These are phyloP conservation scores for Chaetomium tenue DNA, from an alignment of 495 filamentous ascomycete species.

Conservation along the genomic window DNA sequence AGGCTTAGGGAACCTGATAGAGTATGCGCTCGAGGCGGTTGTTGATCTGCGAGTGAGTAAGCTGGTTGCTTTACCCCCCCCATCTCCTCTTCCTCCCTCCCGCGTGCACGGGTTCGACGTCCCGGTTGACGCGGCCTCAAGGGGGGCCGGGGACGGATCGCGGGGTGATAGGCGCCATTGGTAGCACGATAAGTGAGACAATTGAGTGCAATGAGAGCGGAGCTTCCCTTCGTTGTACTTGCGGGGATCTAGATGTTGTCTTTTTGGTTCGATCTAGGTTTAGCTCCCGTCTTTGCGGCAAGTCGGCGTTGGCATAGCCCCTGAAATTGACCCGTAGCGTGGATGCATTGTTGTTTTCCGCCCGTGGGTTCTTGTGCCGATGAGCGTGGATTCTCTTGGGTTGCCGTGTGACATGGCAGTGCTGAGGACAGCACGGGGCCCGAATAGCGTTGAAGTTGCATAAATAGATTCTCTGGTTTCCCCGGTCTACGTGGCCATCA, in stretches of 20 bases:
- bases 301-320: no score
- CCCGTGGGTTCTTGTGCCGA: neutral
- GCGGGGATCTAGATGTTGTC: neutral
- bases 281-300: no score
- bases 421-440: no score
- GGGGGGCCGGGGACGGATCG: slow-evolving; percentile 1
- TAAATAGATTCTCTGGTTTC: no score
- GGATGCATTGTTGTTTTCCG: neutral
- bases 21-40: no score
- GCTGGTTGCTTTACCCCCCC: neutral
- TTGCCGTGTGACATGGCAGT: neutral
- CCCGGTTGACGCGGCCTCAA: slow-evolving; percentile 3
- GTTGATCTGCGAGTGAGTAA: neutral
- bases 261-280: no score
- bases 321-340: neutral
- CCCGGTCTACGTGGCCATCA: neutral
- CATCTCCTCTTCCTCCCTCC: neutral
- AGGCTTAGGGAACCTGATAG: no score
- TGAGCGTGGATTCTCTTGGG: neutral
- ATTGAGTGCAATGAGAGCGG: neutral
- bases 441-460: no score
- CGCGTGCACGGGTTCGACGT: neutral
- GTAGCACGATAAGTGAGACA: neutral
- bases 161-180: neutral
- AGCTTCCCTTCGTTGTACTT: neutral